Base-by-base conservation (phyloP, 148 eudicot genomes). In the Rhododendron ovatum region DNA sequence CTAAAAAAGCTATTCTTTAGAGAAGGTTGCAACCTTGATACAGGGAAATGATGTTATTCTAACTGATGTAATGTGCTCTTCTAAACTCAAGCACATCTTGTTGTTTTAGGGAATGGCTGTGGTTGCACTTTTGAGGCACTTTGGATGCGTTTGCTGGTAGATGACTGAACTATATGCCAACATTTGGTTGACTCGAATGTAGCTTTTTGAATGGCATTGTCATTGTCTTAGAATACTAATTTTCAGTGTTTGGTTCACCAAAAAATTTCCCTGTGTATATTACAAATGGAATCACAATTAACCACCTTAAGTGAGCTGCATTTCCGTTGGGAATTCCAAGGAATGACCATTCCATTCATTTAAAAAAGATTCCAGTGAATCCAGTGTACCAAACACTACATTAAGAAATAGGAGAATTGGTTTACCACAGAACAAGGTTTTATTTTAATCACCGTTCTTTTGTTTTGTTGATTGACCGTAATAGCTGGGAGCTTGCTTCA, bases 71-170 rank as follows among this genome's bases (percentile, higher is more conserved):
- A 30, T 79, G 35, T 76, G 59, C 76, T 85, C 78, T 55, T 53
- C 63, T 78, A 24, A 48, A 82, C 30, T 41, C 11, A 45, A 35
- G 14, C 33, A 28, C 57, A 50, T 67, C 53, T 22, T 79, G 80
- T 89, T 24, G 87, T 86, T 89, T 41, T 89, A 96, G 99, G 99
- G 97, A 87, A 87, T 94, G 15, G 96, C 99, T 24, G 98, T 96
- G 17, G 95, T 96, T 85, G 98, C 98, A 41, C 92, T 96, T 81
- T 80, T 95, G 91, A 92, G 99, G 90, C 98, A 96, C 85, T 96
- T 95, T 91, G 99, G 99, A 86, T 96, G 99, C 84, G 83, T 90
- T 88, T 96, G 98, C 93, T 90, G 98, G 98, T 96, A 93, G 77
- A 78, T 57, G 55, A 37, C 35, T 35, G 87, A 86, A 86, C 75